A percentile compares a stretch with the other conserved stretches of the same genome.
These are phyloP conservation scores for Polytrichum commune DNA, from an alignment of 225 moss, liverwort and hornwort species.

Conservation along the genomic window DNA sequence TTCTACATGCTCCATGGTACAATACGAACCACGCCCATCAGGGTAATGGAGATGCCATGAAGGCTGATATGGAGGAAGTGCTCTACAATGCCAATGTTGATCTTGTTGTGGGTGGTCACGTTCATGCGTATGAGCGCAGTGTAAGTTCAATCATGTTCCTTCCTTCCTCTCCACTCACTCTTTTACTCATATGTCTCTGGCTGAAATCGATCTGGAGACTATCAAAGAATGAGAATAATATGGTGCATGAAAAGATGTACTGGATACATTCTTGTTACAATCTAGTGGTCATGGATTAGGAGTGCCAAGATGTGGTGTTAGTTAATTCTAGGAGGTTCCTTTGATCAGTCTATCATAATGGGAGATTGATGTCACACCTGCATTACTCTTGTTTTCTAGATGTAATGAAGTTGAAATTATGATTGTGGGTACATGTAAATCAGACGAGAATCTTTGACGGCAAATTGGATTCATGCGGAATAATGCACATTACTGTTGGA, in stretches of 20 bases:
- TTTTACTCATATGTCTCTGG: neutral
- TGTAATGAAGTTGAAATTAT: neutral
- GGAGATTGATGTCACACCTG: neutral
- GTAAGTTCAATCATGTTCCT: conserved; percentile 26
- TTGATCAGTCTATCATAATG: too few species aligned
- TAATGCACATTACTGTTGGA: conserved; percentile 67
- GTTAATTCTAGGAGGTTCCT: too few species aligned
- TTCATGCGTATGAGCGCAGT: conserved; percentile 78
- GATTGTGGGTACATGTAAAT: neutral
- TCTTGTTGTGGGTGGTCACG: conserved; percentile 57
- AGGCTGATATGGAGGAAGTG: conserved; percentile 45
- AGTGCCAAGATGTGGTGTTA: too few species aligned
- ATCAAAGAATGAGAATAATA: too few species aligned
- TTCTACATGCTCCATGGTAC: conserved; percentile 77
- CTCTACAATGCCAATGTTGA: conserved; percentile 56
- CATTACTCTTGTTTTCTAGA: neutral
- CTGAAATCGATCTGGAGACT: too few species aligned
- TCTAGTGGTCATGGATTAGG: too few species aligned
- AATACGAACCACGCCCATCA: conserved; percentile 75
- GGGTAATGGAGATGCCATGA: conserved; percentile 65
- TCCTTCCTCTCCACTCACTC: neutral
- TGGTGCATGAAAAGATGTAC: too few species aligned
- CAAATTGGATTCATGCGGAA: conserved; percentile 51
- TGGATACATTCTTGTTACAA: too few species aligned
- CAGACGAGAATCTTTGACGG: conserved; percentile 38